Percentiles rank a stretch among this genome's conserved stretches.
phyloP scores from a whole-genome alignment of 305 asterid genomes.

The Lippia alba region DNA sequence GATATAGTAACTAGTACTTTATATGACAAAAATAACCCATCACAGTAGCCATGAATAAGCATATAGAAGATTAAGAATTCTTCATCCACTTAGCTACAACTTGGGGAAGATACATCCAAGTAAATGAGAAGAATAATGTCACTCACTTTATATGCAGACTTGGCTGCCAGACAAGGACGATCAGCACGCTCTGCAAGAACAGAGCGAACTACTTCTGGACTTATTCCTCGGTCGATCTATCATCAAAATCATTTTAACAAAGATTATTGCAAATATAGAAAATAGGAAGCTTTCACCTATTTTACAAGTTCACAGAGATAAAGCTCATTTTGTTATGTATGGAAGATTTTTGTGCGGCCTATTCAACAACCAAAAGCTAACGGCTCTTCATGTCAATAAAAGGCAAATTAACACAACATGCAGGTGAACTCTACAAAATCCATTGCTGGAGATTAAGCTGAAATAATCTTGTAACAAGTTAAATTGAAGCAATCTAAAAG shows the following conservation, averaged over 20 bases:
- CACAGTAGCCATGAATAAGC: constrained; percentile 15
- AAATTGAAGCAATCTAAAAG: neutral
- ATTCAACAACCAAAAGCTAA: constrained; percentile 17
- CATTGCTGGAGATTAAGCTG: constrained; percentile 6
- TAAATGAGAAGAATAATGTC: constrained; percentile 23
- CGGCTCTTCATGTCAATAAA: neutral
- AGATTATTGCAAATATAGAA: constrained; percentile 12
- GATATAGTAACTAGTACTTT: constrained; percentile 14
- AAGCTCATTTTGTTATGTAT: constrained; percentile 10
- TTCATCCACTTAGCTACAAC: constrained; percentile 5
- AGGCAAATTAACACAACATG: constrained; percentile 10
- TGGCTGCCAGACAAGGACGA: constrained; percentile 77
- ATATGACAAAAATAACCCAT: constrained; percentile 2
- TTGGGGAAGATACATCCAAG: constrained; percentile 10
- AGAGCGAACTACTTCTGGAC: constrained; percentile 90
- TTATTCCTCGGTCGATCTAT: constrained; percentile 83
- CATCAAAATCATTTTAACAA: constrained; percentile 24
- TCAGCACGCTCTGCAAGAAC: constrained; percentile 88
- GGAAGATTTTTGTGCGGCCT: neutral
- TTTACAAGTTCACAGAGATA: constrained; percentile 18
- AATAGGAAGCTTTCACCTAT: constrained; percentile 10
- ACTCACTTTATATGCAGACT: constrained; percentile 75
- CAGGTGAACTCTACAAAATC: neutral
- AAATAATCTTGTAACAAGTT: constrained; percentile 1
- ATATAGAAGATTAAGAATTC: constrained; percentile 2